These are phyloP conservation scores for Nothophoma quercina DNA, from an alignment of 2,329 filamentous ascomycete species.

Conservation along the genomic window DNA sequence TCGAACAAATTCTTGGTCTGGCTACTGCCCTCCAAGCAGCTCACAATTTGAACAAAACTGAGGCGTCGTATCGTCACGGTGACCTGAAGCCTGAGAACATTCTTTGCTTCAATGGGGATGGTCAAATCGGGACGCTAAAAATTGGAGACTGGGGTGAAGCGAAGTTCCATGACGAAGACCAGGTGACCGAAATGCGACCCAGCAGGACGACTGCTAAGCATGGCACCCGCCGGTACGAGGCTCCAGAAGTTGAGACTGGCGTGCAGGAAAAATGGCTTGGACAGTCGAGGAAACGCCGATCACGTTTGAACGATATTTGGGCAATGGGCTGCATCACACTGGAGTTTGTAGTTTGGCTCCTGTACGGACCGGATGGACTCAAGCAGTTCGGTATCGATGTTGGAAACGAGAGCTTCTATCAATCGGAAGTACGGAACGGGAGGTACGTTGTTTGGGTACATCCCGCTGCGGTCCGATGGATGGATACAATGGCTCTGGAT, in stretches of 20 bases:
- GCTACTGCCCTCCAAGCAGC: background rate
- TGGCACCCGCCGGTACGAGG: background rate
- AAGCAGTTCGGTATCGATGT: background rate
- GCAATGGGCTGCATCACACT: conserved; percentile 32
- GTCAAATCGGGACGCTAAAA: background rate
- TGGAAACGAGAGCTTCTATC: background rate
- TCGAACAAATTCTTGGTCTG: background rate
- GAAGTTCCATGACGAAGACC: background rate
- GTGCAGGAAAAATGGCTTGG: background rate
- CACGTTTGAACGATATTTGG: conserved; percentile 36
- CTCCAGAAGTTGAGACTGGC: background rate
- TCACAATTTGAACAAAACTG: background rate
- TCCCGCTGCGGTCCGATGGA: background rate
- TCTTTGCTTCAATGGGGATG: conserved; percentile 30
- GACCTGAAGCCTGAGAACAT: conserved; percentile 52
- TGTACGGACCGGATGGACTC: conserved; percentile 19
- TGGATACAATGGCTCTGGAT: background rate
- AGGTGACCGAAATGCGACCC: background rate
- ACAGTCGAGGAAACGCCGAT: conserved; percentile 7
- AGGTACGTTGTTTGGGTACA: background rate
- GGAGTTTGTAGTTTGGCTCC: conserved; percentile 32
- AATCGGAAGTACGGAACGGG: background rate
- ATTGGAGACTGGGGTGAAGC: conserved; percentile 4
- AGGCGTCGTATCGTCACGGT: conserved; percentile 34
- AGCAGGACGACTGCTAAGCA: background rate